These are phyloP conservation scores for Mrakia gelida DNA, from an alignment of 768 basidiomycete species.

Conservation along the genomic window DNA sequence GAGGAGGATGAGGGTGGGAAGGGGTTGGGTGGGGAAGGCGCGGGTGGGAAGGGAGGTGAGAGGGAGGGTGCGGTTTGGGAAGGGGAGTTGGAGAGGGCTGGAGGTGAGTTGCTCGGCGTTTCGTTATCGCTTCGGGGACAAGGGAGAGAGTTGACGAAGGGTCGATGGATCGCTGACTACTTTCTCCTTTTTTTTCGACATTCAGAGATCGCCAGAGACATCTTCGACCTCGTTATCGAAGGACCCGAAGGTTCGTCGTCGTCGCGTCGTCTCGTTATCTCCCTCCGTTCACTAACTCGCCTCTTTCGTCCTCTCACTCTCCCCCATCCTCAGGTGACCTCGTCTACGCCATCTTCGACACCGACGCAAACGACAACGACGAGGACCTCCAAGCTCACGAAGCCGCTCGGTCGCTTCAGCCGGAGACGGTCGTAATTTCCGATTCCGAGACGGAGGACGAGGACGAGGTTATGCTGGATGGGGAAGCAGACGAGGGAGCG, in stretches of 20 bases:
- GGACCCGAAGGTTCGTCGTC: conserved; percentile 37
- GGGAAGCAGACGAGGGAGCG: background rate
- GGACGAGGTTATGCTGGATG: background rate
- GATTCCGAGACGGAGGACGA: conserved; percentile 15
- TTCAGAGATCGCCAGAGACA: conserved; percentile 40
- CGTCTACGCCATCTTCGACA: conserved; percentile 42
- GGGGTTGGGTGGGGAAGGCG: background rate
- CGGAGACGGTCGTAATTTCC: background rate
- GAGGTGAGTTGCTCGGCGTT: conserved; percentile 1
- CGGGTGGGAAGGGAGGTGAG: conserved; percentile 6
- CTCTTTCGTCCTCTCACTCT: background rate
- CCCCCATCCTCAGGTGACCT: conserved; percentile 33
- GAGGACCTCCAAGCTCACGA: background rate
- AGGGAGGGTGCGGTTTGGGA: conserved; percentile 22
- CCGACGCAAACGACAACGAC: conserved; percentile 30
- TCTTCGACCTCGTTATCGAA: conserved; percentile 41
- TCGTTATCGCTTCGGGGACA: background rate
- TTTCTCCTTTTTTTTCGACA: background rate
- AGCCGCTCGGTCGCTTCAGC: background rate
- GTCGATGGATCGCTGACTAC: background rate
- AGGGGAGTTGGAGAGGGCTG: conserved; percentile 28
- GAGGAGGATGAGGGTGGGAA: background rate
- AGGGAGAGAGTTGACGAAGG: background rate
- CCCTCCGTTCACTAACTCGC: background rate
- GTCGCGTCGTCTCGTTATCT: background rate